phyloP scores from a whole-genome alignment of 2,329 filamentous ascomycete species.

The Aspergillus japonicus region DNA sequence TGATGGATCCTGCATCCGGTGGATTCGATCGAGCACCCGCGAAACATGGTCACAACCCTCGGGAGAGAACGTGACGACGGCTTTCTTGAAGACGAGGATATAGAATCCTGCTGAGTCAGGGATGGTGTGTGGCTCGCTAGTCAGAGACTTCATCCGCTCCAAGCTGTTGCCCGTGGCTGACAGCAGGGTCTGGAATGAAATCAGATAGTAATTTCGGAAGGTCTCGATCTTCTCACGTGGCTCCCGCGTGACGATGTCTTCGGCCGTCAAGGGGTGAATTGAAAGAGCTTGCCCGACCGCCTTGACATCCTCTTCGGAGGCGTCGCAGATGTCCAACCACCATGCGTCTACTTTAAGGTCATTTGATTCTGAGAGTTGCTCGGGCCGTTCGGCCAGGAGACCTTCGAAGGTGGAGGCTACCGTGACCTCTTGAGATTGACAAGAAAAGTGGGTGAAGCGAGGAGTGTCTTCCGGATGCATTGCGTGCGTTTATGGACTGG shows the following conservation, averaged over 20 bases:
- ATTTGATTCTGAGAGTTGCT: conserved; percentile 15
- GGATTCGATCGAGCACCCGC: conserved; percentile 84
- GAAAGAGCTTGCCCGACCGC: conserved; percentile 87
- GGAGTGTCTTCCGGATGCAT: conserved; percentile 7
- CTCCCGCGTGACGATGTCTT: conserved; percentile 92
- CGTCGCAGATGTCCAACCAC: conserved; percentile 93
- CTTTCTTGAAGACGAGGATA: conserved; percentile 90
- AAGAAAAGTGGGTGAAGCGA: conserved; percentile 93
- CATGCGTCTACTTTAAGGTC: conserved; percentile 56
- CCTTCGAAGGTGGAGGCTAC: conserved; percentile 22
- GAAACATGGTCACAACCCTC: conserved; percentile 77
- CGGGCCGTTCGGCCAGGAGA: conserved; percentile 15
- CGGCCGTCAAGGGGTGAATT: conserved; percentile 88
- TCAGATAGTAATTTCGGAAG: conserved; percentile 95
- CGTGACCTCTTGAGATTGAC: conserved; percentile 64
- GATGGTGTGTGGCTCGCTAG: conserved; percentile 32
- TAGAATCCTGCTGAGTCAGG: conserved; percentile 92
- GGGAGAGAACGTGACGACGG: conserved; percentile 90
- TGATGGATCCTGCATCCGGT: conserved; percentile 85
- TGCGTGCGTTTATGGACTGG: not conserved
- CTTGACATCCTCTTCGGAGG: conserved; percentile 80
- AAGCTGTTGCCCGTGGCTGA: conserved; percentile 46
- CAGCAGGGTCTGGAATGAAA: conserved; percentile 88
- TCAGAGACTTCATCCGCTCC: not conserved
- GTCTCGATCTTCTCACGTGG: conserved; percentile 96